Evolutionary conservation across 2,329 filamentous ascomycete species (phyloP).

Genomic region (Knoxdaviesia capensis): DNA sequence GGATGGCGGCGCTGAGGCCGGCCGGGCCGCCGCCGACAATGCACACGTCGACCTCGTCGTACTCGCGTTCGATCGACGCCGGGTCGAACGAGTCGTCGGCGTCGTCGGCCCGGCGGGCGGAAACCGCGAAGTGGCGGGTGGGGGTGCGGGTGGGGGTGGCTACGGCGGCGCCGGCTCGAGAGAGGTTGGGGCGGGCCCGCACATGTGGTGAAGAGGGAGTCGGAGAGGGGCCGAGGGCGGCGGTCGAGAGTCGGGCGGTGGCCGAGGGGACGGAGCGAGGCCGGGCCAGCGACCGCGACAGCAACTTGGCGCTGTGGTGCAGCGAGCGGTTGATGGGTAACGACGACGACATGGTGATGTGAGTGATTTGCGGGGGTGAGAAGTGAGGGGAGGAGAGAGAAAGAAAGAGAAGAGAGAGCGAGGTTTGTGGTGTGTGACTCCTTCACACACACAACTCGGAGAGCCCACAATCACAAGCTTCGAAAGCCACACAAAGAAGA

Average conservation of each 20-base stretch:
- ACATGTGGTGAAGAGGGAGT: neutral
- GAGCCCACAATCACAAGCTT: too few relatives aligned
- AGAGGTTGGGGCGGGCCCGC: conserved; percentile 6
- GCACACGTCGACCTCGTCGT: conserved; percentile 86
- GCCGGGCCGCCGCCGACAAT: conserved; percentile 94
- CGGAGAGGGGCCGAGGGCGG: conserved; percentile 2
- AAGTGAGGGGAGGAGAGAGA: too few relatives aligned
- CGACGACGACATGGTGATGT: too few relatives aligned
- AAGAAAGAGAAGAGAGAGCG: too few relatives aligned
- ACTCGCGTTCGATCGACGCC: conserved; percentile 57
- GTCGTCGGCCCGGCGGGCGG: conserved; percentile 11
- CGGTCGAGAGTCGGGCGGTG: conserved; percentile 4
- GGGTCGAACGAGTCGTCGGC: conserved; percentile 44
- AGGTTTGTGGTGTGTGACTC: too few relatives aligned
- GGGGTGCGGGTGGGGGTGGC: neutral
- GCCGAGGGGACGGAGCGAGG: conserved; percentile 1
- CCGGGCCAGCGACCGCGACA: too few relatives aligned
- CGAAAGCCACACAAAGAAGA: too few relatives aligned
- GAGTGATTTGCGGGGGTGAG: too few relatives aligned
- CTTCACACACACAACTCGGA: too few relatives aligned
- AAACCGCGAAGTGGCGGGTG: conserved; percentile 2
- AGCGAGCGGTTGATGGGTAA: too few relatives aligned
- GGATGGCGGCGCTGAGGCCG: conserved; percentile 80
- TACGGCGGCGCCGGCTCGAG: conserved; percentile 4
- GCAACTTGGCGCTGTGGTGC: too few relatives aligned